phyloP scores from a whole-genome alignment of 257 asterid genomes.

The Penstemon barbatus region DNA sequence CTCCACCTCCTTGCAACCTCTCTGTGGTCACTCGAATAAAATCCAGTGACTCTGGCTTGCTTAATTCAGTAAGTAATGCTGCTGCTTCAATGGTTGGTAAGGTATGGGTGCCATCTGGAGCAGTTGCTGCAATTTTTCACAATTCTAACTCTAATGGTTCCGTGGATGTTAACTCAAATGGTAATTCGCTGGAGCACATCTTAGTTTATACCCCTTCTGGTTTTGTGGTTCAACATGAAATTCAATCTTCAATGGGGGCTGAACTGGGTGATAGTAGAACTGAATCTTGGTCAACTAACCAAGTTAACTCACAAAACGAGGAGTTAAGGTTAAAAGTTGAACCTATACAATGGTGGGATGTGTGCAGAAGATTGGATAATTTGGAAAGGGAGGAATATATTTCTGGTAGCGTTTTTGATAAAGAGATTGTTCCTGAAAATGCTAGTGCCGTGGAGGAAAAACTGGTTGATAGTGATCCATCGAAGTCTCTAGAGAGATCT shows the following conservation, averaged over 20 bases:
- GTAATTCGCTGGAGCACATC: slow-evolving; percentile 53
- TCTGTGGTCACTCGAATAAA: slow-evolving; percentile 57
- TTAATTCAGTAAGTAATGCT: slow-evolving; percentile 59
- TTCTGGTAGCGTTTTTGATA: slow-evolving; percentile 49
- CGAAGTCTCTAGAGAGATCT: slow-evolving; percentile 28
- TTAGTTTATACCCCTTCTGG: slow-evolving; percentile 70
- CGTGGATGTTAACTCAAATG: slow-evolving; percentile 40
- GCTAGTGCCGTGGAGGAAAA: slow-evolving; percentile 20
- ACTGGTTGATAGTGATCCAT: slow-evolving; percentile 14
- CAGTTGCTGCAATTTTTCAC: slow-evolving; percentile 64
- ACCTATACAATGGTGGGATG: slow-evolving; percentile 83
- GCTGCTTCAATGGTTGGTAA: slow-evolving; percentile 67
- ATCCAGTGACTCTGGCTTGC: slow-evolving; percentile 54
- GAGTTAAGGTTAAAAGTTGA: slow-evolving; percentile 64
- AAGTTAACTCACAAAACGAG: slow-evolving; percentile 48
- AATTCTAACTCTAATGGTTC: slow-evolving; percentile 44
- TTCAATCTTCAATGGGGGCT: slow-evolving; percentile 41
- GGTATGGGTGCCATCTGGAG: slow-evolving; percentile 61
- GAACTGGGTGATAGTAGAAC: slow-evolving; percentile 44
- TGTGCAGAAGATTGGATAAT: slow-evolving; percentile 69
- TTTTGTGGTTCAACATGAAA: slow-evolving; percentile 66
- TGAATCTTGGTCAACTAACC: slow-evolving; percentile 38
- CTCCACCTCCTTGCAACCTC: slow-evolving; percentile 59
- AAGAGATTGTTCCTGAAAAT: slow-evolving; percentile 35
- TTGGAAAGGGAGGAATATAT: slow-evolving; percentile 61